Conservation (phyloP, 768 basidiomycete species). For the Lentinula sp. region DNA sequence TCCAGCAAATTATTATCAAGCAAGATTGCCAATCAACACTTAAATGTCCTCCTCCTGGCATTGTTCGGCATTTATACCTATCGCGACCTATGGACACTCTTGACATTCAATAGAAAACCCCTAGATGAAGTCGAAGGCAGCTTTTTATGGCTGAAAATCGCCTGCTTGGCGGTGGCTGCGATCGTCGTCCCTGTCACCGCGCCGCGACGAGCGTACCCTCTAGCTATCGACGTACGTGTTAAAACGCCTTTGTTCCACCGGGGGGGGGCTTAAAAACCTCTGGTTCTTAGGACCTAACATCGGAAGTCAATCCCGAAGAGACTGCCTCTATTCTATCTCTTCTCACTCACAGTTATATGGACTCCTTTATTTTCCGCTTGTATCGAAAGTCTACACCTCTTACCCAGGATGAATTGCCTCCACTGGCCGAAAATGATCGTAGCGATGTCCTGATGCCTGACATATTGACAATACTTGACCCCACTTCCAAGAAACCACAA, state of each 20-base stretch:
- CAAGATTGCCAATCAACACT: conserved; percentile 12
- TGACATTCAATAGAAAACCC: conserved; percentile 38
- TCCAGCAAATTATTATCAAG: background rate
- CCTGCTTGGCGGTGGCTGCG: conserved; percentile 33
- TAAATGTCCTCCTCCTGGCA: conserved; percentile 22
- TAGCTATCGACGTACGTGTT: conserved; percentile 34
- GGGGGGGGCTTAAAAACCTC: too few relatives aligned
- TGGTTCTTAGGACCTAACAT: conserved; percentile 22
- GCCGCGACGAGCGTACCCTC: conserved; percentile 44
- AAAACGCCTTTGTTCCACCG: too few relatives aligned
- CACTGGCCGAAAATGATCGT: conserved; percentile 59
- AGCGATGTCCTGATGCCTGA: conserved; percentile 17
- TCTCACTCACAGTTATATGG: conserved; percentile 48
- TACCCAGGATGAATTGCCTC: conserved; percentile 47
- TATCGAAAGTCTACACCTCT: conserved; percentile 35
- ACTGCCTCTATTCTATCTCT: conserved; percentile 40
- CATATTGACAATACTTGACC: background rate
- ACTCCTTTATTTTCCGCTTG: conserved; percentile 40
- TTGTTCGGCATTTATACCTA: conserved; percentile 40
- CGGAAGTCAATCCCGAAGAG: conserved; percentile 37
- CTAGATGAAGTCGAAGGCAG: conserved; percentile 37
- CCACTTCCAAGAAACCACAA: conserved; percentile 5
- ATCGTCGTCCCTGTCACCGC: conserved; percentile 44
- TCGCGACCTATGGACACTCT: conserved; percentile 53
- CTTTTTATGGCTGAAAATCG: conserved; percentile 45